Percentiles rank a stretch among this genome's conserved stretches.
Evolutionary conservation across 1,284 basidiomycete species (phyloP).

Genomic region (Thecaphora frezii): DNA sequence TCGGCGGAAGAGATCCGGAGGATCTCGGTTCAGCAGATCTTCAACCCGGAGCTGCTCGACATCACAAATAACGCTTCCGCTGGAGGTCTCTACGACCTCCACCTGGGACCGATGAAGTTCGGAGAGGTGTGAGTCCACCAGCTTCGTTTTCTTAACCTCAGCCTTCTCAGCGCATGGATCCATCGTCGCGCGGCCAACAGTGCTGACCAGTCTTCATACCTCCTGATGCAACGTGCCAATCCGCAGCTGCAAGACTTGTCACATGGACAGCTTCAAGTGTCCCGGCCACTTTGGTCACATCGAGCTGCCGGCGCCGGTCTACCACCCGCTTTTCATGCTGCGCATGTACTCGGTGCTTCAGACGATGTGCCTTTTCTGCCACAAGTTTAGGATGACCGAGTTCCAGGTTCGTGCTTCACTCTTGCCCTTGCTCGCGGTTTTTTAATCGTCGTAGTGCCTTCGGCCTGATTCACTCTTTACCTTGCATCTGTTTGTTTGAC

Average conservation of each 20-base stretch:
- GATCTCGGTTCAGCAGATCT: constrained; percentile 94
- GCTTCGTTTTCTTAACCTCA: no score
- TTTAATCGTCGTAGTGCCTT: no score
- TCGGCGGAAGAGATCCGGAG: constrained; percentile 84
- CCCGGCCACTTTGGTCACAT: constrained; percentile 99
- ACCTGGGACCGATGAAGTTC: constrained; percentile 83
- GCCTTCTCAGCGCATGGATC: no score
- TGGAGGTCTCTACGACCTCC: constrained; percentile 93
- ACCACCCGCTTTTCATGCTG: constrained; percentile 93
- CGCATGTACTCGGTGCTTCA: constrained; percentile 87
- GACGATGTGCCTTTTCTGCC: constrained; percentile 92
- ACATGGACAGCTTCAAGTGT: constrained; percentile 85
- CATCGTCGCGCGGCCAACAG: no score
- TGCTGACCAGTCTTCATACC: no score
- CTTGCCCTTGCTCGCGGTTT: constrained; percentile 51
- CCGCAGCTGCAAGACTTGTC: constrained; percentile 86
- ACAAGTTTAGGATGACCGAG: constrained; percentile 81
- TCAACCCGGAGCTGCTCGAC: constrained; percentile 90
- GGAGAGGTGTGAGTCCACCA: constrained; percentile 66
- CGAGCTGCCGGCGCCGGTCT: constrained; percentile 90
- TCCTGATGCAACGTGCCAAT: no score
- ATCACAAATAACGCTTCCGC: constrained; percentile 87
- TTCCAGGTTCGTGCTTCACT: constrained; percentile 55
- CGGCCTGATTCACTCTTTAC: no score
- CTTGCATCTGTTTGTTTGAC: neutral